These are phyloP conservation scores for Phyllostachys edulis DNA, from an alignment of 176 grass and related monocot genomes.

Conservation along the genomic window DNA sequence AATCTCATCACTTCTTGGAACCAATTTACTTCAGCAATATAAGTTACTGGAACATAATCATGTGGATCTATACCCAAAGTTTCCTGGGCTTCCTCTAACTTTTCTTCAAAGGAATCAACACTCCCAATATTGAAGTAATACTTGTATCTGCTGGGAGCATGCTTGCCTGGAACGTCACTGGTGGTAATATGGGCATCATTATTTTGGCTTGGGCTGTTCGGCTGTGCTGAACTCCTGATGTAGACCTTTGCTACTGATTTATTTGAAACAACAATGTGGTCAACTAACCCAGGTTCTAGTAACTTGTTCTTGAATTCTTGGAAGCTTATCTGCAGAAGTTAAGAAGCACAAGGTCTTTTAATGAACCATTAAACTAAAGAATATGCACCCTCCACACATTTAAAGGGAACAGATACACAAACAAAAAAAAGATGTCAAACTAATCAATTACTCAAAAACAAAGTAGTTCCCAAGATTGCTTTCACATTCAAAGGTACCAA, in stretches of 20 bases:
- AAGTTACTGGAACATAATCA: slow-evolving; percentile 92
- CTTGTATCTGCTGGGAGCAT: slow-evolving; percentile 64
- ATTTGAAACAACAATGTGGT: slow-evolving; percentile 84
- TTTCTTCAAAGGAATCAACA: slow-evolving; percentile 96
- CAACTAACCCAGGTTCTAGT: slow-evolving; percentile 89
- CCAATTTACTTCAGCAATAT: slow-evolving; percentile 84
- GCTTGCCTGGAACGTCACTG: slow-evolving; percentile 49
- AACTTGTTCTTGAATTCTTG: slow-evolving; percentile 99
- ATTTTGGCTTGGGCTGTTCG: slow-evolving; percentile 45
- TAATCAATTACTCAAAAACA: not conserved
- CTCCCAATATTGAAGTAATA: slow-evolving; percentile 98
- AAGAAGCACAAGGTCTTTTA: not conserved
- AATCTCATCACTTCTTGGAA: slow-evolving; percentile 85
- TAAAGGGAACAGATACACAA: not conserved
- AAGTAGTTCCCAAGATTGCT: not conserved
- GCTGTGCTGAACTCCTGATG: slow-evolving; percentile 54
- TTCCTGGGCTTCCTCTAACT: slow-evolving; percentile 95
- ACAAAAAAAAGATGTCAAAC: not conserved
- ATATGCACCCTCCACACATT: not conserved
- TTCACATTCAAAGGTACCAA: not conserved
- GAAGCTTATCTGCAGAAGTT: slow-evolving; percentile 84
- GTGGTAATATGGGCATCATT: slow-evolving; percentile 44
- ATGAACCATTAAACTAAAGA: slow-evolving; percentile 13
- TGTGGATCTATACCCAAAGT: slow-evolving; percentile 80
- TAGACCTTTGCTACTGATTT: slow-evolving; percentile 99